Evolutionary conservation across 2,329 filamentous ascomycete species (phyloP), one percentile per base, ranked within the genome.

Genomic region (Thielaviopsis cerberus): DNA sequence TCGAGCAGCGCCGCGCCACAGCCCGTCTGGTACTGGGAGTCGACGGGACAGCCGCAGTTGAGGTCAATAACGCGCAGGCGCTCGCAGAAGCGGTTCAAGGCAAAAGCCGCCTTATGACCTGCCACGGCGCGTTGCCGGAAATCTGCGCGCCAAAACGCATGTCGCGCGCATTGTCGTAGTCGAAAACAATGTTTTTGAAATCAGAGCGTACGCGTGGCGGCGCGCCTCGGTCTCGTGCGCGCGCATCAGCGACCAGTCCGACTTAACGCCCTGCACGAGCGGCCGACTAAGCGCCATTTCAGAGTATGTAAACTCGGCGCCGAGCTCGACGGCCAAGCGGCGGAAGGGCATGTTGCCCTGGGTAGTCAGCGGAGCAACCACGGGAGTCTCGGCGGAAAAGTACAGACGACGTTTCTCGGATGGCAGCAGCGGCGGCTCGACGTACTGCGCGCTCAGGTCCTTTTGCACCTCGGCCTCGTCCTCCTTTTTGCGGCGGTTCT

Each of bases 271-370:
- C 69, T 96, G 89, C 5, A 98, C 77, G 50, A 98, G 72, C 10
- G 91, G 90, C 69, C 94, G 74, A 26, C 88, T 83, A 79, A 98
- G 86, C 3, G 91, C 92, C 92, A 98, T 98, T 71, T 98, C 92
- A 0, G 91, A 97, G 74, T 95, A 98, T 0, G 92, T 98, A 54
- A 94, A 76, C 67, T 96, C 86, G 26, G 89, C 90, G 37, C 92
- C 92, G 24, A 97, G 78, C 58, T 90, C 85, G 13, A 88, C 83
- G 66, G 90, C 96, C 27, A 98, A 79, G 54, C 92, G 81, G 59
- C 92, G 84, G 74, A 95, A 98, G 0, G 92, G 92, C 53, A 97
- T 76, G 66, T 98, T 98, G 52, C 92, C 92, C 71, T 97, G 92
- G 0, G 92, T 98, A 1, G 92, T 98, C 54, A 98, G 76, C 37